Percentiles rank a stretch among this genome's conserved stretches.
These are phyloP conservation scores for Salix koriyanagi DNA, from an alignment of 345 rosid genomes.

Conservation along the genomic window DNA sequence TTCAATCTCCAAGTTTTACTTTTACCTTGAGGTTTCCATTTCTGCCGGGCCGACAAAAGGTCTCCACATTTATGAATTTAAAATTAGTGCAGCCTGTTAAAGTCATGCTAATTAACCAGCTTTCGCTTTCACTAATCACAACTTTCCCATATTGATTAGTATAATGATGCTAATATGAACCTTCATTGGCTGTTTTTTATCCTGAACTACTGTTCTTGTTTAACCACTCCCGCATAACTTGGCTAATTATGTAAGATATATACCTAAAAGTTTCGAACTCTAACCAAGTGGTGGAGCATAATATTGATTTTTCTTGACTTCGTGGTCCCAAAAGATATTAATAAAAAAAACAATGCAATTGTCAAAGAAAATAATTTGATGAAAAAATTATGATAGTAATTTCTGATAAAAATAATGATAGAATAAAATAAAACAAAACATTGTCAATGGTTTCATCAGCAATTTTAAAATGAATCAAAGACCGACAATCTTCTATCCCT, in stretches of 20 bases:
- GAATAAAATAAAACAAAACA: no score
- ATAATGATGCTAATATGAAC: constrained; percentile 3
- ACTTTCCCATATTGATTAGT: neutral
- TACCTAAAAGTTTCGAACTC: neutral
- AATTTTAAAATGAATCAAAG: no score
- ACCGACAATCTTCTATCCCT: no score
- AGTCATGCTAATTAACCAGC: neutral
- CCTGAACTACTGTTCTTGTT: neutral
- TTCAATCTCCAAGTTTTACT: no score
- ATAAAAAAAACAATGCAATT: no score
- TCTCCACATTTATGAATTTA: neutral
- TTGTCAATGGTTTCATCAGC: no score
- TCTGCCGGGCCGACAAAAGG: constrained; percentile 3
- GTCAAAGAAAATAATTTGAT: no score
- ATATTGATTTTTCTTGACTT: neutral
- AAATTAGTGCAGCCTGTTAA: neutral
- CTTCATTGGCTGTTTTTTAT: neutral
- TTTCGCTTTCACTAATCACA: neutral
- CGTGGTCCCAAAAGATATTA: neutral
- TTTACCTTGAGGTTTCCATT: neutral
- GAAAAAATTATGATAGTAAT: no score
- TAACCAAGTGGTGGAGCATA: neutral
- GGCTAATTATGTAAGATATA: neutral
- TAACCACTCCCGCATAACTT: constrained; percentile 21
- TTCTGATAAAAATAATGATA: no score